phyloP scores from a whole-genome alignment of 2,329 filamentous ascomycete species.

The Verticillium longisporum region DNA sequence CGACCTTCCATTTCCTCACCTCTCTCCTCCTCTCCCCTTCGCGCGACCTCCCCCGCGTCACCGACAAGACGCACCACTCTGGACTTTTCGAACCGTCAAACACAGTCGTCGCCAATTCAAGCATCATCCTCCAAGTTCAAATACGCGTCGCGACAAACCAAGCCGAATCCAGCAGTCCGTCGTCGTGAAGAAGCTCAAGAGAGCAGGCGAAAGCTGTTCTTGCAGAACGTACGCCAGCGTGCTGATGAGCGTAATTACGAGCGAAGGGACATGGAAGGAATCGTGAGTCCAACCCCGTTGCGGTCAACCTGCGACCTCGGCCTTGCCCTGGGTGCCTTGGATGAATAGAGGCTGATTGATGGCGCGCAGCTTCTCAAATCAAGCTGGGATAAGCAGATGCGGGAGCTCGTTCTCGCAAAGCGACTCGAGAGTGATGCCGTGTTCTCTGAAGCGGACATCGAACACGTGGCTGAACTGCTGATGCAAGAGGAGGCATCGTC shows the following conservation, averaged over 20 bases:
- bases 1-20: constrained; percentile 46
- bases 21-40: constrained; percentile 52
- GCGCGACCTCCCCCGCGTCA: constrained; percentile 41
- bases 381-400: constrained; percentile 27
- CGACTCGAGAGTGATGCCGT: constrained; percentile 30
- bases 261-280: constrained; percentile 56
- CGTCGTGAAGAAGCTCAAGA: constrained; percentile 57
- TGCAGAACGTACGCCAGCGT: constrained; percentile 58
- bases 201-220: constrained; percentile 58
- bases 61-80: constrained; percentile 32
- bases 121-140: constrained; percentile 30
- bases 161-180: constrained; percentile 56
- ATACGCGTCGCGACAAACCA: constrained; percentile 48
- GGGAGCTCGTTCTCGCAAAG: constrained; percentile 21
- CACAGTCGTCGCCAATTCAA: constrained; percentile 37
- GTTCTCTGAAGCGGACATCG: constrained; percentile 43
- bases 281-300: constrained; percentile 25
- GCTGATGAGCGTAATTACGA: constrained; percentile 54
- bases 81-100: constrained; percentile 27
- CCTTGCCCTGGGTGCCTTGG: neutral
- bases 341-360: neutral
- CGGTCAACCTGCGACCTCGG: neutral
- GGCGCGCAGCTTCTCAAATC: constrained; percentile 23
- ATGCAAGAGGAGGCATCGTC: constrained; percentile 12
- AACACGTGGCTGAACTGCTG: constrained; percentile 36